These are phyloP conservation scores for Dictyostelium brefeldianum DNA, from an alignment of 78 protist species.

Conservation along the genomic window DNA sequence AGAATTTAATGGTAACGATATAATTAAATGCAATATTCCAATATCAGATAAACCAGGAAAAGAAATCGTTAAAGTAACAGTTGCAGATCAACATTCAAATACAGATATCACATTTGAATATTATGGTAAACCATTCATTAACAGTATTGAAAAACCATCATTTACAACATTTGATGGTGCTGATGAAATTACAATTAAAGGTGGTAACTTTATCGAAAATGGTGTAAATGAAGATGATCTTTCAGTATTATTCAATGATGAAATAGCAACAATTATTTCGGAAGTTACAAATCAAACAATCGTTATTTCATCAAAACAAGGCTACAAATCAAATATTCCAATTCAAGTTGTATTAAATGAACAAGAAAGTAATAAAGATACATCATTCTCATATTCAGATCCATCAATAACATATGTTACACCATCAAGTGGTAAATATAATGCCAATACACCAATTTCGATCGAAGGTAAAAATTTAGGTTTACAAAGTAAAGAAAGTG, in stretches of 20 bases:
- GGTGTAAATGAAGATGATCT: not conserved
- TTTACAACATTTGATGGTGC: slow-evolving; percentile 19
- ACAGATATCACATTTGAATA: not conserved
- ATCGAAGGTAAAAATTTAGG: not conserved
- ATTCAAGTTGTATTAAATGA: not conserved
- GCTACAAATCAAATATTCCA: not conserved
- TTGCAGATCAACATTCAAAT: not conserved
- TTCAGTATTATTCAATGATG: not conserved
- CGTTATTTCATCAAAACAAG: not conserved
- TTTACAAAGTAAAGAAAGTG: not conserved
- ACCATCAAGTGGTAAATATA: not conserved
- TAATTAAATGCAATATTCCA: slow-evolving; percentile 2
- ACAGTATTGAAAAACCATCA: not conserved
- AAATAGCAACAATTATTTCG: not conserved
- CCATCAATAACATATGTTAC: not conserved
- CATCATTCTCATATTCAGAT: not conserved
- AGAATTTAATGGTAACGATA: not conserved
- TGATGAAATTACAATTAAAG: not conserved
- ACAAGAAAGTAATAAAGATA: not conserved
- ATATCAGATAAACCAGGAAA: not conserved
- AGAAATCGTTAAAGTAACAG: not conserved
- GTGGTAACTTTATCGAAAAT: slow-evolving; percentile 15
- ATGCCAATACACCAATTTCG: not conserved
- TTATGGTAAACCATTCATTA: slow-evolving; percentile 32
- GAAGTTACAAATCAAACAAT: not conserved